Percentiles rank a stretch among this genome's conserved stretches.
phyloP scores from a whole-genome alignment of 371 early-diverging fungal genomes.

The Haplosporangium sp. region DNA sequence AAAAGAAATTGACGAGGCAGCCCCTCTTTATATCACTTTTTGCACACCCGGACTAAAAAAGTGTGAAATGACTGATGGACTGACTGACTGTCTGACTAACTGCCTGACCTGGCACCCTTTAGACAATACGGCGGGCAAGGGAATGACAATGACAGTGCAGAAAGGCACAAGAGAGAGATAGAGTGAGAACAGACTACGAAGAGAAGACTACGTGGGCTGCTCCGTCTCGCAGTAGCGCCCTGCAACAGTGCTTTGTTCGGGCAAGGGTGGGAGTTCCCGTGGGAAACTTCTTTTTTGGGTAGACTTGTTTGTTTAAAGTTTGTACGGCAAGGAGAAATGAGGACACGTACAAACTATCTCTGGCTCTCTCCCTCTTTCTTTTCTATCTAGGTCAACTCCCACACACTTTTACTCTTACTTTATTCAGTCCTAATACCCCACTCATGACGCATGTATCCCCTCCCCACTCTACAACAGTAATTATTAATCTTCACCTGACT shows the following conservation, averaged over 20 bases:
- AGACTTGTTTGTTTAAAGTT: neutral
- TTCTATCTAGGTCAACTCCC: no score
- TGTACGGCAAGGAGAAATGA: neutral
- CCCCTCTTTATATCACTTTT: slow-evolving; percentile 2
- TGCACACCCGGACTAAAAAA: neutral
- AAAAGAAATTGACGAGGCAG: neutral
- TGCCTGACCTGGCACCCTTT: no score
- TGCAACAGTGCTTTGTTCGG: neutral
- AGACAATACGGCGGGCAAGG: no score
- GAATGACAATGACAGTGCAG: no score
- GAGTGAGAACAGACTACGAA: neutral
- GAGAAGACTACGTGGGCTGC: neutral
- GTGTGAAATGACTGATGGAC: neutral
- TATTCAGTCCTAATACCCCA: no score
- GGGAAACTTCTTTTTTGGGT: slow-evolving; percentile 14
- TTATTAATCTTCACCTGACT: no score
- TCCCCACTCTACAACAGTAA: no score
- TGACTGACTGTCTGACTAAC: neutral
- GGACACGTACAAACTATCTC: neutral
- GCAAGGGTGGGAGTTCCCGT: neutral
- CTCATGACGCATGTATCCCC: no score
- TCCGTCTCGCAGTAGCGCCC: neutral
- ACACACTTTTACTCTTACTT: no score
- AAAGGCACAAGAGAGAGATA: neutral
- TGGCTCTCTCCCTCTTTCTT: no score